These are phyloP conservation scores for Carnegiea gigantea DNA, from an alignment of 179 eudicot species.

Conservation along the genomic window DNA sequence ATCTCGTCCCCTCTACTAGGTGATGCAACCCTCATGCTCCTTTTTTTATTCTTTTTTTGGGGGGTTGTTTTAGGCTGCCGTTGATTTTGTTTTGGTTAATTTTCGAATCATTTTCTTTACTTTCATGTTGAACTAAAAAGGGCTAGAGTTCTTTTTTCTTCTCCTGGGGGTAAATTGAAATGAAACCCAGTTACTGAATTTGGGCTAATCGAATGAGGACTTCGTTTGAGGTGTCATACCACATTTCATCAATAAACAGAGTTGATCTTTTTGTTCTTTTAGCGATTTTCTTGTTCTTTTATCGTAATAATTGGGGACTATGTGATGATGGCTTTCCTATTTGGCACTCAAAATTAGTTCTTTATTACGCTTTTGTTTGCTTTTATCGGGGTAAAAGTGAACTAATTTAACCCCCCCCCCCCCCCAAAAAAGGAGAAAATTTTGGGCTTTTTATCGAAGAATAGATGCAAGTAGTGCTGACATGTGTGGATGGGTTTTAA, in stretches of 20 bases:
- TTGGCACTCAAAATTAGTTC: too few species aligned
- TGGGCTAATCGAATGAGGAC: not conserved
- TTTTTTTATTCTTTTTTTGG: not conserved
- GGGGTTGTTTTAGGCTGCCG: not conserved
- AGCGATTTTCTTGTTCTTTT: too few species aligned
- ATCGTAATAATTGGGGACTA: too few species aligned
- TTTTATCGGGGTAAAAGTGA: too few species aligned
- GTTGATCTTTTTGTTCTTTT: too few species aligned
- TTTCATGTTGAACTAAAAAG: not conserved
- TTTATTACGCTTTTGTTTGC: too few species aligned
- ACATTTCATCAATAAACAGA: too few species aligned
- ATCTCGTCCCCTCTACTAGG: conserved; percentile 25
- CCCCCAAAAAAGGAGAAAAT: too few species aligned
- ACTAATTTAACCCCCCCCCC: too few species aligned
- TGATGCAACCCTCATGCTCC: not conserved
- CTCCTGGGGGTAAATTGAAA: conserved; percentile 1
- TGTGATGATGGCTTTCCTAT: too few species aligned
- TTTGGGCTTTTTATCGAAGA: not conserved
- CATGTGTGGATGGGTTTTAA: not conserved
- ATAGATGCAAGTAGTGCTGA: not conserved
- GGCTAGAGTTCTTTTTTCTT: not conserved
- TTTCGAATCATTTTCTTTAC: not conserved
- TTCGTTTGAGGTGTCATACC: too few species aligned
- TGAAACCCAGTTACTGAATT: not conserved
- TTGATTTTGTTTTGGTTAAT: not conserved